Evolutionary conservation across 179 eudicot genomes (phyloP), one percentile per base, ranked within the genome.

Genomic region (Carnegiea gigantea): DNA sequence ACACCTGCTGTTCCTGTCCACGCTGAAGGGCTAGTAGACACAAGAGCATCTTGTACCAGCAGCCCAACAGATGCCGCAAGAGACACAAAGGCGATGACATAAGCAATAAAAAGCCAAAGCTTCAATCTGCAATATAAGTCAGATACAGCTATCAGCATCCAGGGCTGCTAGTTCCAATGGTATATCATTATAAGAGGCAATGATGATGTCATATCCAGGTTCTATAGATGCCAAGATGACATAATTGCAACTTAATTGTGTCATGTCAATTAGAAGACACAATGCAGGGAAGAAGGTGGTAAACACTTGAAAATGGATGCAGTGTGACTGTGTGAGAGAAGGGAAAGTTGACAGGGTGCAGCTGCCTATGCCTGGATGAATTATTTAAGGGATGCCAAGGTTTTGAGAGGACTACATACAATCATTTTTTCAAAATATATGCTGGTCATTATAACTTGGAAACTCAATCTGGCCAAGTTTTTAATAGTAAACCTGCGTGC

Each of bases 1-100:
- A 95, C 96, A 84, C 98, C 98, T 12, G 98, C 98, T 33, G 91
- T 88, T 82, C 98, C 98, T 13, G 98, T 92, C 97, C 97, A 95
- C 24, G 97, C 84, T 72, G 98, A 95, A 60, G 98, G 96, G 64
- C 94, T 95, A 60, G 97, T 26, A 46, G 87, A 81, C 78, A 90
- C 88, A 14, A 93, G 86, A 70, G 98, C 91, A 83, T 95, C 98
- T 89, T 93, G 92, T 88, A 95, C 89, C 84, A 95, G 85, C 60
- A 95, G 89, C 54, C 98, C 98, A 5, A 95, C 98, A 9, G 98
- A 90, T 78, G 98, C 98, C 77, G 98, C 98, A 82, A 95, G 90
- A 75, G 98, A 93, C 76, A 93, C 97, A 30, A 95, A 95, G 62
- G 98, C 89, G 78, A 95, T 87, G 59, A 95, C 97, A 88, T 95